Evolutionary conservation across 371 early-diverging fungal genomes (phyloP).

Genomic region (Actinomortierella ambigua): DNA sequence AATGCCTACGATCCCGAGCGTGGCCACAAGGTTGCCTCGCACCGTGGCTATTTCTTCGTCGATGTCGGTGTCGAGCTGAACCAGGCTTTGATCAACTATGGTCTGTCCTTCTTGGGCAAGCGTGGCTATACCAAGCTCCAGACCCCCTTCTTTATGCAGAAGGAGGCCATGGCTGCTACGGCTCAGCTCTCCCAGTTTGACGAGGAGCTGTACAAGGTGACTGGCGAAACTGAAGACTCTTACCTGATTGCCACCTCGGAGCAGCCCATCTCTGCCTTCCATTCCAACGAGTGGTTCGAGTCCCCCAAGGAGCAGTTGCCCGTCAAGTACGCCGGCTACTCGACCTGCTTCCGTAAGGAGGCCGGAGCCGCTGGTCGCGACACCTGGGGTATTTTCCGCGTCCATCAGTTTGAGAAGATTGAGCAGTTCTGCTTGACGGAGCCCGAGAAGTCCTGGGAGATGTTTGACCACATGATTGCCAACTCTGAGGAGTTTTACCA

Average conservation of each 20-base stretch:
- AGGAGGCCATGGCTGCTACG: conserved; percentile 98
- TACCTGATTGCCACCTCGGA: conserved; percentile 99
- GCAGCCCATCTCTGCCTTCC: conserved; percentile 99
- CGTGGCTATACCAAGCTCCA: conserved; percentile 95
- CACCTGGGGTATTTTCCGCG: conserved; percentile 99
- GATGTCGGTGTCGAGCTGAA: conserved; percentile 97
- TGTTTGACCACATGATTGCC: conserved; percentile 97
- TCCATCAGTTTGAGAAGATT: conserved; percentile 99
- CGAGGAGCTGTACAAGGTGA: conserved; percentile 98
- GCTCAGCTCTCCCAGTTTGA: conserved; percentile 99
- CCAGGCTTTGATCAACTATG: conserved; percentile 97
- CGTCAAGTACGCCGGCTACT: conserved; percentile 96
- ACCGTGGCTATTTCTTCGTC: conserved; percentile 98
- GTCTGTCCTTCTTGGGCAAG: conserved; percentile 92
- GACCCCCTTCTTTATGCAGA: conserved; percentile 99
- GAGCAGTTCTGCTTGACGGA: conserved; percentile 99
- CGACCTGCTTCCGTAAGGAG: conserved; percentile 99
- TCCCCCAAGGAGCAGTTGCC: conserved; percentile 92
- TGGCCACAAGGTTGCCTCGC: conserved; percentile 96
- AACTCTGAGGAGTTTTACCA: conserved; percentile 97
- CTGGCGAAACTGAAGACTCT: conserved; percentile 91
- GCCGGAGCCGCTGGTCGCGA: conserved; percentile 99
- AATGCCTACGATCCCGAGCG: conserved; percentile 95
- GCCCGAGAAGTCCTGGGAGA: conserved; percentile 97
- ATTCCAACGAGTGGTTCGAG: conserved; percentile 96